Percentiles rank a stretch among this genome's conserved stretches.
These are phyloP conservation scores for Cordia subcordata DNA, from an alignment of 257 asterid genomes.

Conservation along the genomic window DNA sequence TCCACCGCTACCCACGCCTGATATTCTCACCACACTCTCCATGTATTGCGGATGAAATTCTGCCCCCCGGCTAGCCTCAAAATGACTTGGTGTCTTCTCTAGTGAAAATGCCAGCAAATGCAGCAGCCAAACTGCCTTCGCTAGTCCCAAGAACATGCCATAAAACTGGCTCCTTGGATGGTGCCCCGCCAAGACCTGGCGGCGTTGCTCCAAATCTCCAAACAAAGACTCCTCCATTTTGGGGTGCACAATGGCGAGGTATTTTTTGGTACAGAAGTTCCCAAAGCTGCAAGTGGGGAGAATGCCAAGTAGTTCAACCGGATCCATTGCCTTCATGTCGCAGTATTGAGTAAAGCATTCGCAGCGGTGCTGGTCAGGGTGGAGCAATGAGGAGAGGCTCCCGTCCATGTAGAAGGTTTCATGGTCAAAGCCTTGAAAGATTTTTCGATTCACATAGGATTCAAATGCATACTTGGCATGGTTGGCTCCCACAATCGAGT, in stretches of 20 bases:
- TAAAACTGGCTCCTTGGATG: slow-evolving; percentile 92
- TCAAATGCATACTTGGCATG: slow-evolving; percentile 85
- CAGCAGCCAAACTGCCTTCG: slow-evolving; percentile 90
- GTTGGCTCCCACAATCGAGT: slow-evolving; percentile 65
- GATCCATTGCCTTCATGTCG: slow-evolving; percentile 96
- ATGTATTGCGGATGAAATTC: slow-evolving; percentile 86
- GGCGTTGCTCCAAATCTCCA: slow-evolving; percentile 92
- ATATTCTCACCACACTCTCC: slow-evolving; percentile 75
- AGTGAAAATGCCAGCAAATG: slow-evolving; percentile 86
- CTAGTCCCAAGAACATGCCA: slow-evolving; percentile 67
- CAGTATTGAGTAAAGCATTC: slow-evolving; percentile 89
- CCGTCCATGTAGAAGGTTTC: slow-evolving; percentile 98
- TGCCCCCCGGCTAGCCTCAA: slow-evolving; percentile 81
- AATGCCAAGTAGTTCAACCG: slow-evolving; percentile 77
- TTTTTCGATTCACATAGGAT: slow-evolving; percentile 73
- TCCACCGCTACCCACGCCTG: slow-evolving; percentile 37
- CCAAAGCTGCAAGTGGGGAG: slow-evolving; percentile 89
- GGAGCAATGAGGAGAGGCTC: slow-evolving; percentile 73
- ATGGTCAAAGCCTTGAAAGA: slow-evolving; percentile 95
- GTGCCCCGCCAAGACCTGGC: slow-evolving; percentile 68
- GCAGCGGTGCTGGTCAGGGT: slow-evolving; percentile 81
- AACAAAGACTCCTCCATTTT: slow-evolving; percentile 98
- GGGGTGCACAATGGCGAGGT: slow-evolving; percentile 77
- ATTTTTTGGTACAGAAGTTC: slow-evolving; percentile 85
- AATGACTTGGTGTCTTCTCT: slow-evolving; percentile 88